Conservation (phyloP, 2,329 filamentous ascomycete species). For the Diaporthe ampelina region DNA sequence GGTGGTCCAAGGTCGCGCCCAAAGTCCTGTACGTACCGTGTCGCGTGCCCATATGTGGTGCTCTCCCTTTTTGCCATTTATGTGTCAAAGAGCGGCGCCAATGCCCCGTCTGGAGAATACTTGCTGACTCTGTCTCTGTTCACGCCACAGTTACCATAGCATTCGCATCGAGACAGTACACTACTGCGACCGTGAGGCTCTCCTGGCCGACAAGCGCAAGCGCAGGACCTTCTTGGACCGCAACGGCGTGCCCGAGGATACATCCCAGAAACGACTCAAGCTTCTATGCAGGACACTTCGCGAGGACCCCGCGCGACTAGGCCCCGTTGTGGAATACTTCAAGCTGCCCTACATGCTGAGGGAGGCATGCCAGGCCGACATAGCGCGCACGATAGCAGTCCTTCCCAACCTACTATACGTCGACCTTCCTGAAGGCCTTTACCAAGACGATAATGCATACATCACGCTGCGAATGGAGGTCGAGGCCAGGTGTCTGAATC, state of each 20-base stretch:
- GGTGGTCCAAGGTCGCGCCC: conserved; percentile 73
- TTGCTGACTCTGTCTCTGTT: conserved; percentile 1
- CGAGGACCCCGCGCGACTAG: conserved; percentile 78
- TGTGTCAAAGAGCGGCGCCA: neutral
- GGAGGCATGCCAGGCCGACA: conserved; percentile 85
- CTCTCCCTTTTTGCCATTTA: neutral
- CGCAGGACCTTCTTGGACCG: conserved; percentile 79
- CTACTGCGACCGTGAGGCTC: conserved; percentile 90
- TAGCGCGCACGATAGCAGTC: conserved; percentile 88
- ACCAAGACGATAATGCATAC: conserved; percentile 82
- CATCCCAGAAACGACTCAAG: conserved; percentile 80
- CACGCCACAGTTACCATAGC: conserved; percentile 78
- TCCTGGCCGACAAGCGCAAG: conserved; percentile 84
- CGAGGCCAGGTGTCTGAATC: conserved; percentile 83
- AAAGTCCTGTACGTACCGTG: conserved; percentile 71
- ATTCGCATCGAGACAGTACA: conserved; percentile 95
- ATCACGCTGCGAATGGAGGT: conserved; percentile 85
- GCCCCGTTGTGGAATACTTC: conserved; percentile 79
- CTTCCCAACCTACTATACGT: conserved; percentile 89
- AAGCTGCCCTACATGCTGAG: conserved; percentile 97
- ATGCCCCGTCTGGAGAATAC: conserved; percentile 9
- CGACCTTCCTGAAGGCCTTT: conserved; percentile 91
- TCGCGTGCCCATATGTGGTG: conserved; percentile 21
- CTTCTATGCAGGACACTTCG: conserved; percentile 87
- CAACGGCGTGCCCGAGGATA: conserved; percentile 85